Conservation (phyloP, 2,329 filamentous ascomycete genomes). For the Phialophora chinensis region DNA sequence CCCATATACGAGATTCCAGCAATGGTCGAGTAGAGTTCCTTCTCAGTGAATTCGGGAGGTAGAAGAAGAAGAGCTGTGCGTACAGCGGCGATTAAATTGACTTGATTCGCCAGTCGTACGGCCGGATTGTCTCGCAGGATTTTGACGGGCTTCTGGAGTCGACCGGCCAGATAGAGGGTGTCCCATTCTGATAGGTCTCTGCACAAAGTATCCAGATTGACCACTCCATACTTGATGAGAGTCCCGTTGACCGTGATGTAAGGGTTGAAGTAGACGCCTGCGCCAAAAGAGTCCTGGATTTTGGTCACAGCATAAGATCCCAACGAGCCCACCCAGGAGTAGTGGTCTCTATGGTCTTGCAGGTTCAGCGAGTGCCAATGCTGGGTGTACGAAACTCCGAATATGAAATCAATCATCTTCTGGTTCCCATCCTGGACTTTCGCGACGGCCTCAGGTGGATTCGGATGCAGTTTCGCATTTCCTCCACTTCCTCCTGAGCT, state of each 20-base stretch:
- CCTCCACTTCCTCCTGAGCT: conserved; percentile 49
- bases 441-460: conserved; percentile 78
- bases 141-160: conserved; percentile 96
- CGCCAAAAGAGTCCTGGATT: conserved; percentile 86
- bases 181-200: conserved; percentile 89
- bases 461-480: conserved; percentile 73
- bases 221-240: conserved; percentile 96
- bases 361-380: conserved; percentile 98
- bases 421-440: conserved; percentile 85
- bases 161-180: conserved; percentile 92
- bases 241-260: conserved; percentile 94
- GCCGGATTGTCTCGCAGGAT: conserved; percentile 92
- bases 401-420: conserved; percentile 99
- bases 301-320: conserved; percentile 84
- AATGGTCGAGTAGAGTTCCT: conserved; percentile 87
- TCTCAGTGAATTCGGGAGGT: conserved; percentile 82
- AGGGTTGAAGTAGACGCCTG: conserved; percentile 96
- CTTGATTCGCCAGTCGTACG: conserved; percentile 91
- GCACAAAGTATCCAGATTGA: conserved; percentile 88
- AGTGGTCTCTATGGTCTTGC: conserved; percentile 85
- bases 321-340: conserved; percentile 81
- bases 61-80: conserved; percentile 87
- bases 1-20: conserved; percentile 92
- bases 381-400: conserved; percentile 90
- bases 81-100: conserved; percentile 90